Base-by-base conservation (phyloP, 768 basidiomycete genomes). In the Hygrocybe coccinea region DNA sequence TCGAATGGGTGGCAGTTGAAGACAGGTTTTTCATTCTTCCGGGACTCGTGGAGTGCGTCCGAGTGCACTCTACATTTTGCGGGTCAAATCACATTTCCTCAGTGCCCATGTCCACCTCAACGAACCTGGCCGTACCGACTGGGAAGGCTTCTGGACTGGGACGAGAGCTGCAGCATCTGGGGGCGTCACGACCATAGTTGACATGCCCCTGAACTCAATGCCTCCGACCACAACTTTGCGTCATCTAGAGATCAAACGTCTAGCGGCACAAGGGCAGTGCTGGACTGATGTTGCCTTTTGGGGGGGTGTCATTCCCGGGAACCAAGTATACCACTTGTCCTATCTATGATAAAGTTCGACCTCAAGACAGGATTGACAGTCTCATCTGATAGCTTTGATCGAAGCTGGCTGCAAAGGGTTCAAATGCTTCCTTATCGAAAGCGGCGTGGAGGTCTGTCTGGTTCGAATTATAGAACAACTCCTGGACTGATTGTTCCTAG, bases 121-220 rank as follows among this genome's bases (percentile, higher is more conserved):
- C 69, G 91, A 95, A 64, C 94, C 93, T 7, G 94, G 94, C 11
- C 83, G 94, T 22, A 91, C 91, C 2, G 84, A 87, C 56, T 97
- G 94, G 94, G 94, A 97, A 66, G 94, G 94, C 0, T 95, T 97
- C 67, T 82, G 79, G 73, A 90, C 91, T 0, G 94, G 92, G n/a
- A 95, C 94, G 1, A 74, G 77, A 53, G 95, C 95, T 17, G 95
- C 95, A 1, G 83, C 85, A 1, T 88, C 92, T 1, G 95, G 95
- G 19, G 97, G 95, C 6, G 84, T 97, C n/a, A 97, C 95, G 7
- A 91, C 92, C 5, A 75, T 98, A 19, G 86, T 97, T 33, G 97
- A 98, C 72, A 99, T 98, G 95, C 97, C 95, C 2, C 76, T 99
- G 53, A 97, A 99, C 70, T 95, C 94, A 2, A 90, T 98, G 52